Evolutionary conservation across 2,329 filamentous ascomycete genomes (phyloP).

Genomic region (Phialophora expanda): DNA sequence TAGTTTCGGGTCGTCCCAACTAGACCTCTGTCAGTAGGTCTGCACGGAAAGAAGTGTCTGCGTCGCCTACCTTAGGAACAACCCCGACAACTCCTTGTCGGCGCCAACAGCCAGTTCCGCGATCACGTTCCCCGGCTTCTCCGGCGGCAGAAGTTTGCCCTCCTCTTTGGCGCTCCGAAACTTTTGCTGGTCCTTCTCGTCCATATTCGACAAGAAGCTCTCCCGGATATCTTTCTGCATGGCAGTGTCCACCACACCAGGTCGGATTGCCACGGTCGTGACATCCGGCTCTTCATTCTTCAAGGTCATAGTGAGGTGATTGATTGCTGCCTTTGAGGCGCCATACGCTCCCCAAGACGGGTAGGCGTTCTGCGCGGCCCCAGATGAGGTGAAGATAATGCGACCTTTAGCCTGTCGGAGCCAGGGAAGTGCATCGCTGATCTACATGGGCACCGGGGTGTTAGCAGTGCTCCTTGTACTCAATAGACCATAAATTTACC

Average conservation of each 20-base stretch:
- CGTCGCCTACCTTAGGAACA: constrained; percentile 61
- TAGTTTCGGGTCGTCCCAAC: constrained; percentile 40
- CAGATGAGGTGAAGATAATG: constrained; percentile 80
- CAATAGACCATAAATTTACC: constrained; percentile 56
- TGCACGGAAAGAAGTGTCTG: background rate
- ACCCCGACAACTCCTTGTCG: constrained; percentile 71
- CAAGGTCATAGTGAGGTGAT: constrained; percentile 76
- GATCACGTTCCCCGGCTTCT: constrained; percentile 85
- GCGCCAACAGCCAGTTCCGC: constrained; percentile 74
- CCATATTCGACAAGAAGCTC: constrained; percentile 67
- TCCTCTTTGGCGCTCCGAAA: constrained; percentile 73
- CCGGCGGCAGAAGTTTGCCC: constrained; percentile 76
- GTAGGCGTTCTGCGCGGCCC: constrained; percentile 71
- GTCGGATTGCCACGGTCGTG: constrained; percentile 72
- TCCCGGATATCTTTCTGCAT: constrained; percentile 88
- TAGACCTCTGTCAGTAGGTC: constrained; percentile 14
- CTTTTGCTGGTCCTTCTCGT: constrained; percentile 61
- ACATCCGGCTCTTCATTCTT: constrained; percentile 77
- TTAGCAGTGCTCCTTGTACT: background rate
- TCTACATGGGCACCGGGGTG: constrained; percentile 51
- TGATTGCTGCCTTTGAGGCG: constrained; percentile 80
- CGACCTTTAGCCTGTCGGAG: constrained; percentile 72
- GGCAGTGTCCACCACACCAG: constrained; percentile 83
- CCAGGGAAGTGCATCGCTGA: constrained; percentile 71
- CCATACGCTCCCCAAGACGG: constrained; percentile 80